These are phyloP conservation scores for Plasmodium malariae DNA, from an alignment of 169 alveolate genomes.

Conservation along the genomic window DNA sequence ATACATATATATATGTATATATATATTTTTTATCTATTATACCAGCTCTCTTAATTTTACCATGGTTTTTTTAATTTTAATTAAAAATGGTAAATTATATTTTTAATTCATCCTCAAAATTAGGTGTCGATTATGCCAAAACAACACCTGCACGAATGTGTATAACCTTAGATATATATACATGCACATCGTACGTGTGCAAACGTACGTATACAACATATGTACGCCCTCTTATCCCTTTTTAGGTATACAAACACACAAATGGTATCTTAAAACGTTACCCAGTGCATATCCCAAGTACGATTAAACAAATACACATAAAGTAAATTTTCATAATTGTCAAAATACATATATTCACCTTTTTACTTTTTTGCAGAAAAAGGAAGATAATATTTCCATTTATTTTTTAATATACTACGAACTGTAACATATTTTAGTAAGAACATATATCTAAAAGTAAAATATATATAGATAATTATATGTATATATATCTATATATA, in stretches of 20 bases:
- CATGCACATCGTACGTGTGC: no score
- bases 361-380: slow-evolving; percentile 21
- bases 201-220: background rate
- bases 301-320: slow-evolving; percentile 63
- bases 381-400: slow-evolving; percentile 38
- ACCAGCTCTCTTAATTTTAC: slow-evolving; percentile 21
- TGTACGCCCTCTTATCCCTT: background rate
- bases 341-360: background rate
- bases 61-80: slow-evolving; percentile 30
- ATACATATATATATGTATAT: background rate
- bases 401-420: slow-evolving; percentile 24
- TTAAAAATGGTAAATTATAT: slow-evolving; percentile 42
- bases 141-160: background rate
- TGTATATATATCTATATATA: background rate
- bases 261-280: slow-evolving; percentile 76
- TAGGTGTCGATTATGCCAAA: background rate
- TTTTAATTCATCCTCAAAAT: background rate
- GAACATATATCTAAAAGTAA: no score
- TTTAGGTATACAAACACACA: slow-evolving; percentile 77
- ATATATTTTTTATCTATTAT: background rate
- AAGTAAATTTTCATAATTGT: slow-evolving; percentile 59
- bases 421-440: no score
- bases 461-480: background rate
- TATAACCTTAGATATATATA: background rate
- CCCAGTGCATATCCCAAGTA: slow-evolving; percentile 78